Evolutionary conservation across 2,329 filamentous ascomycete species (phyloP).

Genomic region (Zymoseptoria tritici): DNA sequence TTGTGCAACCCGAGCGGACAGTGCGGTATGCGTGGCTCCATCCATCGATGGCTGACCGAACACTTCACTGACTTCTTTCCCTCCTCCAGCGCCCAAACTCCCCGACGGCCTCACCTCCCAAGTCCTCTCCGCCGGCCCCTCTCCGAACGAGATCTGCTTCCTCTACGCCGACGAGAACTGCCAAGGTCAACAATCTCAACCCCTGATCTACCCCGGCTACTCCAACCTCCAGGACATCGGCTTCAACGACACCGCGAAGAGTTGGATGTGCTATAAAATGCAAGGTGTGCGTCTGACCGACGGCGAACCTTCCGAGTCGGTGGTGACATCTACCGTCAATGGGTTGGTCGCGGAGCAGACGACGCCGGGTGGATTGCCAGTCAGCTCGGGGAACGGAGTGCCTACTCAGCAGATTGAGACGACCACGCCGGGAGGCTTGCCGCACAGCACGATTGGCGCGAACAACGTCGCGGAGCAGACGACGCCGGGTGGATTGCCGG

Average conservation of each 20-base stretch:
- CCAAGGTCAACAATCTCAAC: slow-evolving; percentile 1
- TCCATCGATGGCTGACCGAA: no score
- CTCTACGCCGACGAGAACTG: slow-evolving; percentile 8
- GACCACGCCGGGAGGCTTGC: background rate
- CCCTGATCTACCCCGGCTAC: slow-evolving; percentile 6
- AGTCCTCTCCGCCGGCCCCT: slow-evolving; percentile 4
- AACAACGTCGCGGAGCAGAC: no score
- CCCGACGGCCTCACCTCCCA: slow-evolving; percentile 5
- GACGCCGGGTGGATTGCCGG: background rate
- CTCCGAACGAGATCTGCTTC: slow-evolving; percentile 4
- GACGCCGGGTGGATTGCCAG: background rate
- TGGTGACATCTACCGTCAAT: background rate
- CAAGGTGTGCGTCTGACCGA: background rate
- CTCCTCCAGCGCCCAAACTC: slow-evolving; percentile 2
- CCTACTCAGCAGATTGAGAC: background rate
- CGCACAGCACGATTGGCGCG: background rate
- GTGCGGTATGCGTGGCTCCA: no score
- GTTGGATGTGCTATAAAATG: slow-evolving; percentile 7
- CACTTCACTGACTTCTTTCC: background rate
- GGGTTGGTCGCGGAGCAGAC: background rate
- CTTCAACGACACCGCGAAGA: slow-evolving; percentile 5
- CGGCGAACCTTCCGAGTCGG: background rate
- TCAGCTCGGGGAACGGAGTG: background rate
- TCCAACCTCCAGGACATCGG: slow-evolving; percentile 1
- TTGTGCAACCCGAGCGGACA: slow-evolving; percentile 4